These are phyloP conservation scores for Cercophora samala DNA, from an alignment of 495 filamentous ascomycete species.

Conservation along the genomic window DNA sequence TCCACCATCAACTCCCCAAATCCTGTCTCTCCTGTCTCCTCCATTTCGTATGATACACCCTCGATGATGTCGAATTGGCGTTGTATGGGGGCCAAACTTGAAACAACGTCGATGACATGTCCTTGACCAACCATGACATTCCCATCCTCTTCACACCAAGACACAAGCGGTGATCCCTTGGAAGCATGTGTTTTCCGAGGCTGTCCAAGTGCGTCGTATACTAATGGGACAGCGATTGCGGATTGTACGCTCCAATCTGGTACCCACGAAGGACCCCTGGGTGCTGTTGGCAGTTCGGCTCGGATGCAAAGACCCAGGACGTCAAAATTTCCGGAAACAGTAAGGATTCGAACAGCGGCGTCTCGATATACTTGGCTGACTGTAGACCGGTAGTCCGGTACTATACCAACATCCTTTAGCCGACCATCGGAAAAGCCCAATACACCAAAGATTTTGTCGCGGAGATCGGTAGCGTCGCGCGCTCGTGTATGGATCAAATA, in stretches of 20 bases:
- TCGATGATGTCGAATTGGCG: slow-evolving; percentile 2
- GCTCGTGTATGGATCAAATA: slow-evolving; percentile 8
- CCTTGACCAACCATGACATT: slow-evolving; percentile 12
- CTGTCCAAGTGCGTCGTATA: slow-evolving; percentile 6
- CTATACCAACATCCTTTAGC: slow-evolving; percentile 3
- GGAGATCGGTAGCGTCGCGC: slow-evolving; percentile 27
- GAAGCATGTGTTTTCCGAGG: slow-evolving; percentile 16
- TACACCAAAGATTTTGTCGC: slow-evolving; percentile 36
- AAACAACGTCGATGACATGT: slow-evolving; percentile 12
- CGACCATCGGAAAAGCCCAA: slow-evolving; percentile 24
- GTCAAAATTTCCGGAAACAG: slow-evolving; percentile 11
- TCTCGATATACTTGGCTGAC: slow-evolving; percentile 10
- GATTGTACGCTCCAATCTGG: slow-evolving; percentile 10
- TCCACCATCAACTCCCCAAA: background rate
- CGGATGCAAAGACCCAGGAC: slow-evolving; percentile 12
- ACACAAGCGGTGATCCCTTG: background rate
- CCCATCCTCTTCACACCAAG: slow-evolving; percentile 10
- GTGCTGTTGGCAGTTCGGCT: background rate
- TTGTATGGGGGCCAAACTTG: background rate
- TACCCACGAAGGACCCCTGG: slow-evolving; percentile 17
- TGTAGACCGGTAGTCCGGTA: slow-evolving; percentile 8
- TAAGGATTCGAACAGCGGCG: slow-evolving; percentile 8
- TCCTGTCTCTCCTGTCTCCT: background rate
- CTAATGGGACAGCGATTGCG: slow-evolving; percentile 2
- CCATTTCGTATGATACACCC: background rate